Evolutionary conservation across 2,329 filamentous ascomycete species (phyloP).

Genomic region (Cercospora zeae-maydis): DNA sequence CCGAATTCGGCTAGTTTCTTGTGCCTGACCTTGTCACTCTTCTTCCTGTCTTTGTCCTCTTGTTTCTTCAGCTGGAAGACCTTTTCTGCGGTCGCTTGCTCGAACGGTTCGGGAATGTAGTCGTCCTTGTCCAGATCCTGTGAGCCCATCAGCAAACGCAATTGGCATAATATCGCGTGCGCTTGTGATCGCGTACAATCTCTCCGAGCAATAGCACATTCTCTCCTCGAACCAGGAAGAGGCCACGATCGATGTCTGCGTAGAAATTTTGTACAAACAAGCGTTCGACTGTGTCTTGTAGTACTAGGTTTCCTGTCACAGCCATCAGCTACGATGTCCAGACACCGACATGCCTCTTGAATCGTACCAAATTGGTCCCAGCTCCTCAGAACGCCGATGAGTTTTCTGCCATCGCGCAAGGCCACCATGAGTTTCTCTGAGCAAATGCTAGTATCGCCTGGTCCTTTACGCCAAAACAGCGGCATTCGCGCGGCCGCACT

Average conservation of each 20-base stretch:
- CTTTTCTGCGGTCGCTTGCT: constrained; percentile 62
- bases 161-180: not conserved
- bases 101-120: constrained; percentile 68
- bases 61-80: constrained; percentile 72
- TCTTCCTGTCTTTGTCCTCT: constrained; percentile 65
- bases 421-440: constrained; percentile 92
- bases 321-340: not conserved
- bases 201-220: constrained; percentile 95
- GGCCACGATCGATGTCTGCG: constrained; percentile 78
- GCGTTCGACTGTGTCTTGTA: constrained; percentile 88
- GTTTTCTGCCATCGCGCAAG: constrained; percentile 87
- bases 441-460: constrained; percentile 25
- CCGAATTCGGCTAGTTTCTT: constrained; percentile 72
- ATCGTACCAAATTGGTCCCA: constrained; percentile 93
- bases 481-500: constrained; percentile 37
- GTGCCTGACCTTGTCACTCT: constrained; percentile 66
- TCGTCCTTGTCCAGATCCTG: constrained; percentile 92
- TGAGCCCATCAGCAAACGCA: constrained; percentile 8
- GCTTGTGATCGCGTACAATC: constrained; percentile 53
- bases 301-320: constrained; percentile 77
- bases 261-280: constrained; percentile 73
- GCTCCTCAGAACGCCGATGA: constrained; percentile 85
- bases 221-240: constrained; percentile 90
- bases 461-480: not conserved
- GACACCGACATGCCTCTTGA: not conserved